Conservation (phyloP, 352 stramenopile species). For the Globisporangium perplexum region DNA sequence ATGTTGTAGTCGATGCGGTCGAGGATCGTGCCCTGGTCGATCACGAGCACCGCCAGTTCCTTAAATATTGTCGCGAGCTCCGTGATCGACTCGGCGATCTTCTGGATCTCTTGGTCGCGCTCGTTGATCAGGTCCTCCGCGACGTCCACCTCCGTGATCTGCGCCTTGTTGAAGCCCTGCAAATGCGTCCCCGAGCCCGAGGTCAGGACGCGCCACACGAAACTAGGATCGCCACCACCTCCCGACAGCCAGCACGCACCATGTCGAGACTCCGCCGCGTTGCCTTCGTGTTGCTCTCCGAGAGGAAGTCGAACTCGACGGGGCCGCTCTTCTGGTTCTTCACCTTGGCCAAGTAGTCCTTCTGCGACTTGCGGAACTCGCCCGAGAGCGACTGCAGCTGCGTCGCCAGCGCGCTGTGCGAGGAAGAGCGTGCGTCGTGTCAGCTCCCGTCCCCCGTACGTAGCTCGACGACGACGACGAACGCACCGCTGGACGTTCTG, state of each 20-base stretch:
- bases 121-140: constrained; percentile 93
- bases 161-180: constrained; percentile 92
- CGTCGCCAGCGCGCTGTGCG: constrained; percentile 85
- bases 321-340: constrained; percentile 96
- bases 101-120: constrained; percentile 93
- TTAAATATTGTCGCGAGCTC: constrained; percentile 99
- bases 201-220: constrained; percentile 1
- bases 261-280: constrained; percentile 50
- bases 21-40: constrained; percentile 99
- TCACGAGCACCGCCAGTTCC: constrained; percentile 98
- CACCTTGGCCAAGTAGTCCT: constrained; percentile 96
- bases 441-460: too few species aligned
- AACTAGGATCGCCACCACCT: constrained; percentile 3
- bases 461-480: too few species aligned
- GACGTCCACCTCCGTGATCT: constrained; percentile 96
- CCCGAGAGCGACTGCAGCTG: constrained; percentile 96
- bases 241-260: constrained; percentile 21
- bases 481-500: constrained; percentile 79
- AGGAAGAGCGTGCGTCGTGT: too few species aligned
- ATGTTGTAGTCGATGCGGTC: constrained; percentile 99
- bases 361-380: constrained; percentile 96
- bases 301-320: constrained; percentile 89
- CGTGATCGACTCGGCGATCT: constrained; percentile 99
- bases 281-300: constrained; percentile 59
- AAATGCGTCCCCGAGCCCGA: too few species aligned